Base-by-base conservation (phyloP, 2,329 filamentous ascomycete species). In the Peltaster fructicola region DNA sequence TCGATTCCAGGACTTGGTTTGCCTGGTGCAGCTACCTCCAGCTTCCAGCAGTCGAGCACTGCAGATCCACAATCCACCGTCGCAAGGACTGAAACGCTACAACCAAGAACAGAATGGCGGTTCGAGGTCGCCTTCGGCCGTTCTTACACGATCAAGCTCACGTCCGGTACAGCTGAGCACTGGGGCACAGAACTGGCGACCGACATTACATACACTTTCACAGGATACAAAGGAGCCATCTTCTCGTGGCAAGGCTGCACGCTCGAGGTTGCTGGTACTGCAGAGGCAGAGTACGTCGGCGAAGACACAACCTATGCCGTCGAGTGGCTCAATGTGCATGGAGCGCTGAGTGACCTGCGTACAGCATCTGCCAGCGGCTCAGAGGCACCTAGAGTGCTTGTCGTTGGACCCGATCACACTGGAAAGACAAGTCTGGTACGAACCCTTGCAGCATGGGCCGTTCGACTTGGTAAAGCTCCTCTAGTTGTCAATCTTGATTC, bases 161-260 rank as follows among this genome's bases (percentile, higher is more conserved):
- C 80, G 28, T 69, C 65, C 16, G 88, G 88, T 32, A 81, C 74
- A 2, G 88, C 85, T 23, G 88, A 98, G 52, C 71, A 91, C 44
- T 92, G 95, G 47, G 88, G 88, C 46, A 84, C 85, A 27, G 88
- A 98, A 55, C 74, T 98, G 20, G 82, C 82, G 7, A 64, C 68
- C 7, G 76, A 75, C 29, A 75, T 76, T 25, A 63, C 68, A 7
- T 95, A 95, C 56, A 73, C 63, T 15, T 85, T 98, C 51, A 65
- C 67, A 22, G 78, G 80, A 28, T 68, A 67, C 38, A 90, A 90
- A 56, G 77, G 78, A 30, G 84, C 85, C 32, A 75, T 98, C 43
- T 79, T 79, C 50, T 91, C 84, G 24, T 92, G 81, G 75, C 72
- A 85, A 44, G 85, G 88, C 40, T 93, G 82, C 53, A 71, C 71